A percentile compares a stretch with the other conserved stretches of the same genome.
Conservation (phyloP, 148 eudicot genomes). For the Vaccinium darrowii region DNA sequence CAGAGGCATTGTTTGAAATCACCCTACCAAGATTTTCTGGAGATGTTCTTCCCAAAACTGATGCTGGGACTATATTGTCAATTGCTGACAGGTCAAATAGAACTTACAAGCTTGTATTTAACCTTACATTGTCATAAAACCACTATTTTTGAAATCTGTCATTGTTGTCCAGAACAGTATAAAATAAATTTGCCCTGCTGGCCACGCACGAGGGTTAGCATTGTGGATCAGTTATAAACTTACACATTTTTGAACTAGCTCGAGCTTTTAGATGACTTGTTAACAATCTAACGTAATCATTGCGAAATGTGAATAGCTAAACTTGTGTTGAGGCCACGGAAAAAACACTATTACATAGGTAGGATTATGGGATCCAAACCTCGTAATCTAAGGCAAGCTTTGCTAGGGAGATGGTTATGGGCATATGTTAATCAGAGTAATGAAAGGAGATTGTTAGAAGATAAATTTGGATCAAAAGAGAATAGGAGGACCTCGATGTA, state of each 20-base stretch:
- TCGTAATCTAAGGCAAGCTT: not conserved
- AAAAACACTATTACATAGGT: not conserved
- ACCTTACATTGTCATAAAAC: not conserved
- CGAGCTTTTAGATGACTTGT: not conserved
- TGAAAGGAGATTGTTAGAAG: not conserved
- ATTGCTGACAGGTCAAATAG: constrained; percentile 73
- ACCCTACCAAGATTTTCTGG: constrained; percentile 95
- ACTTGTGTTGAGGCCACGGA: not conserved
- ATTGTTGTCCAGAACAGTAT: constrained; percentile 1
- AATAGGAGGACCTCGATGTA: not conserved
- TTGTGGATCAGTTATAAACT: too few species aligned
- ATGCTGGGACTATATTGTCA: constrained; percentile 73
- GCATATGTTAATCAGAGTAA: not conserved
- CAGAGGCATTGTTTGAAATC: constrained; percentile 93
- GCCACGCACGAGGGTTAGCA: too few species aligned
- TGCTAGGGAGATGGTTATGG: not conserved
- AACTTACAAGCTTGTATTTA: constrained; percentile 4
- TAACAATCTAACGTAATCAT: not conserved
- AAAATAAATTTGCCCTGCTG: not conserved
- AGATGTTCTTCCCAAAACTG: constrained; percentile 82
- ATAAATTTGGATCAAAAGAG: not conserved
- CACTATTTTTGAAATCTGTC: not conserved
- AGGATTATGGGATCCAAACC: not conserved
- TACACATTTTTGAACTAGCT: too few species aligned
- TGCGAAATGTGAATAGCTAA: not conserved